phyloP scores from a whole-genome alignment of 2,329 filamentous ascomycete species.

The Arachnopeziza araneosa region DNA sequence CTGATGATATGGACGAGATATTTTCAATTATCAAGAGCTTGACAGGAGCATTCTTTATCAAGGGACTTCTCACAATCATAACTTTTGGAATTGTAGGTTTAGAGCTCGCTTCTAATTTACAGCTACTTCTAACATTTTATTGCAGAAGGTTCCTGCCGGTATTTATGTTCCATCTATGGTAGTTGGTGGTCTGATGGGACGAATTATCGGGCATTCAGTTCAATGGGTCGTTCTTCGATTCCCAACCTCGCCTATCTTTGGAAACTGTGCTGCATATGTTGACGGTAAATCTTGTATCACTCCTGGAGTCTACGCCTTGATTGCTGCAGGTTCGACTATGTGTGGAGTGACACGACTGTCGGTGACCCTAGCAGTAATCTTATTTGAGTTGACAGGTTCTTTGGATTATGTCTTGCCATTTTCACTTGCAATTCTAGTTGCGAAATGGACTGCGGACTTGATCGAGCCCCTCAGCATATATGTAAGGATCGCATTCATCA shows the following conservation, averaged over 20 bases:
- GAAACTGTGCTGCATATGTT: conserved; percentile 60
- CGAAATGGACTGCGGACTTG: conserved; percentile 98
- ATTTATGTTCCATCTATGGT: conserved; percentile 99
- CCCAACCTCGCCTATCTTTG: conserved; percentile 68
- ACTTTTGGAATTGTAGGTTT: conserved; percentile 77
- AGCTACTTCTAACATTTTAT: conserved; percentile 7
- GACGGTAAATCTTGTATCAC: conserved; percentile 80
- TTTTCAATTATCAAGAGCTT: conserved; percentile 68
- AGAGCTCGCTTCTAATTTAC: background rate
- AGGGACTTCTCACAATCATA: conserved; percentile 79
- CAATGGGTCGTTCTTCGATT: conserved; percentile 75
- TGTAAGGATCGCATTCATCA: conserved; percentile 39
- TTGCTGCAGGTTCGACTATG: conserved; percentile 95
- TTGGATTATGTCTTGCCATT: conserved; percentile 94
- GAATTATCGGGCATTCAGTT: conserved; percentile 77
- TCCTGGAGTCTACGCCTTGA: conserved; percentile 92
- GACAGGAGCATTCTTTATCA: conserved; percentile 77
- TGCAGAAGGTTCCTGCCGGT: conserved; percentile 80
- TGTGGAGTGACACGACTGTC: conserved; percentile 92
- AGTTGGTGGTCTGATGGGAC: conserved; percentile 85
- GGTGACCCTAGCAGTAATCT: conserved; percentile 87
- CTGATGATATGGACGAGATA: conserved; percentile 67
- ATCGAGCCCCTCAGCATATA: conserved; percentile 94
- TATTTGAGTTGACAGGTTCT: conserved; percentile 93
- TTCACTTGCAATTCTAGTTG: conserved; percentile 81